Base-by-base conservation (phyloP, 768 basidiomycete genomes). In the Leccinum imitatum region DNA sequence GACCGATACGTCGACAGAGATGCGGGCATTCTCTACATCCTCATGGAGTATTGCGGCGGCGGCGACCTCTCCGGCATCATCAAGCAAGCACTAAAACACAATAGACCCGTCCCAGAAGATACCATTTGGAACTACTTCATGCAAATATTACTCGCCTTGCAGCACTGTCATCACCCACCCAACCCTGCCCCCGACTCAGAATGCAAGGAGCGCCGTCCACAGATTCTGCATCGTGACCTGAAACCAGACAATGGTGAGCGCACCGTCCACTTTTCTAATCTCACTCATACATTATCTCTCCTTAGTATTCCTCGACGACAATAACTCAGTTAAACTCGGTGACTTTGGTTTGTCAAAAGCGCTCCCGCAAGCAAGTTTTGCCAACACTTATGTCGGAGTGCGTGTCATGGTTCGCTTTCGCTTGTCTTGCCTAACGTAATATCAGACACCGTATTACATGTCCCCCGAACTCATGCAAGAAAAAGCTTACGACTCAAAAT, bases 361-460 rank as follows among this genome's bases (percentile, higher is more conserved):
- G 17, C 86, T 99, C 62, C 79, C 88, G 0, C 88, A 91, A 61
- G 86, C 93, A 1, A 88, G 84, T 64, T 96, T 99, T 66, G 95
- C 97, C 19, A 93, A 87, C 65, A 99, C 97, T 35, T 99, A 98
- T 60, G 97, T 98, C 63, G 96, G 97, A 61, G 95, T 98, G 71
- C 63, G 91, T 79, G 14, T 56, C 41, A 21, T 37, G 0, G 17
- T 21, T 14, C 39, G 6, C 13, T 35, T 37, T 10, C 27, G 10
- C 52, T 35, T 39, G 10, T 23, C n/a, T 5, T 21, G 50, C 23
- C 13, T 23, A 35, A 62, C 57, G 21, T 37, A 23, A 33, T 19
- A 15, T n/a, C 67, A 98, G 95, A 99, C 97, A 3, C 97, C 97
- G 3, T 95, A 98, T 72, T 98, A 99, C 78, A 98, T 99, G 97